Evolutionary conservation across 257 asterid species (phyloP), one percentile per base, ranked within the genome.

Genomic region (Solanum infundibuliforme): DNA sequence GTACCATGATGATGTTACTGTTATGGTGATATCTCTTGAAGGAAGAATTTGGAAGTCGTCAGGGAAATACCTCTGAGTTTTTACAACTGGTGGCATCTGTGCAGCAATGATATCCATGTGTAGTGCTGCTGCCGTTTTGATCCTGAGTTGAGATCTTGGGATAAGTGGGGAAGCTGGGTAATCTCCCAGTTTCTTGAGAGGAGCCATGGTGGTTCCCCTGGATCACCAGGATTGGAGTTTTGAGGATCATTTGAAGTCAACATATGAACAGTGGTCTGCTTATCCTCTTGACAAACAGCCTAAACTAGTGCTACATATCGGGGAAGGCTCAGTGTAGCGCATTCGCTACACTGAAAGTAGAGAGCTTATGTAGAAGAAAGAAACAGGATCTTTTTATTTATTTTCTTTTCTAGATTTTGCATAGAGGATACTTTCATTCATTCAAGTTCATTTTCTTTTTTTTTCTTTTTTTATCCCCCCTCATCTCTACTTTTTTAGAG

Each of bases 21-120:
- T 96, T 72, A 96, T 96, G 99, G 98, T 96, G 90, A 94, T 96
- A 88, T 96, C 99, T 31, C 98, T 95, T 20, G 98, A 96, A 92
- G 99, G 98, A 88, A 92, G 98, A 90, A 96, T 96, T 75, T 95
- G 99, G 99, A 96, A 96, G 92, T 94, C 99, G 8, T 96, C 98
- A 4, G 98, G 99, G 77, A 95, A 96, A 92, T 96, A 94, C 93
- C 94, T 94, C 58, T 95, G 93, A 93, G 83, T 77, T 41, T 25
- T 32, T 38, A 12, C 66, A 55, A 55, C 86, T 29, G 83, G 60
- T 60, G 29, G 86, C 76, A 81, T 23, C 25, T 38, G 31, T 10
- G 76, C 38, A 32, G 48, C 86, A 84, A 39, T 34, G 62, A 68
- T 68, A 39, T 58, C 34, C 75, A 27, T 88, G 86, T 86, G 36